These are phyloP conservation scores for Nitzschia sp. DNA, from an alignment of 108 stramenopile species.

Conservation along the genomic window DNA sequence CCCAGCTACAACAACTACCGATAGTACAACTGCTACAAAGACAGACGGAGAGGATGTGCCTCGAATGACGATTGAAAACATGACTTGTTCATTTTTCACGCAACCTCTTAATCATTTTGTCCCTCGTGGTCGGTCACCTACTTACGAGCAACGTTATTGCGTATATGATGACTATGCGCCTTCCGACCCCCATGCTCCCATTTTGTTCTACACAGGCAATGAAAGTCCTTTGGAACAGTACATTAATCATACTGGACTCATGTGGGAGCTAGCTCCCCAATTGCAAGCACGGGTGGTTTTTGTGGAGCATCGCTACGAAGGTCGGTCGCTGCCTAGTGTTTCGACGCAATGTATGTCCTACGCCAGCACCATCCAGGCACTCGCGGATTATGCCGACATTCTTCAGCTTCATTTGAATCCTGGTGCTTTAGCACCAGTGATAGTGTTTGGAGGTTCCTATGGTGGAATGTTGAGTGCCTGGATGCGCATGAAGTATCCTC, in stretches of 20 bases:
- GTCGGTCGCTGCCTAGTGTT: slow-evolving; percentile 45
- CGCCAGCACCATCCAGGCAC: slow-evolving; percentile 59
- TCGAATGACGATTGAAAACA: slow-evolving; percentile 35
- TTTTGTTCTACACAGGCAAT: slow-evolving; percentile 85
- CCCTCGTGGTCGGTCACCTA: slow-evolving; percentile 33
- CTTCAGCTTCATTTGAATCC: slow-evolving; percentile 45
- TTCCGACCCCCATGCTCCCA: slow-evolving; percentile 25
- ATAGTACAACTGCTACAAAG: background rate
- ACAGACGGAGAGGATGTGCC: background rate
- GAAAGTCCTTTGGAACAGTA: slow-evolving; percentile 84
- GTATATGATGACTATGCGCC: slow-evolving; percentile 27
- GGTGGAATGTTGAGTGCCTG: slow-evolving; percentile 92
- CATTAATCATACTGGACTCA: slow-evolving; percentile 83
- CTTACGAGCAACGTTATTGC: slow-evolving; percentile 50
- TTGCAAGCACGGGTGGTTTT: slow-evolving; percentile 81
- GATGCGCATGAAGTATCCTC: slow-evolving; percentile 87
- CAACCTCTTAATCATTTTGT: slow-evolving; percentile 69
- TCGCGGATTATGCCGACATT: slow-evolving; percentile 80
- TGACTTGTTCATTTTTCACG: slow-evolving; percentile 45
- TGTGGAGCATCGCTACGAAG: slow-evolving; percentile 90
- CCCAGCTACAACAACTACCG: too few species aligned
- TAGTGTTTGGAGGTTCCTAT: slow-evolving; percentile 89
- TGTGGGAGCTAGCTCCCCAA: slow-evolving; percentile 82
- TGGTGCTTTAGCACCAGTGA: slow-evolving; percentile 36
- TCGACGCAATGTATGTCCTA: slow-evolving; percentile 43